Evolutionary conservation across 495 filamentous ascomycete species (phyloP), one percentile per base, ranked within the genome.

Genomic region (Penicillium bialowiezense): DNA sequence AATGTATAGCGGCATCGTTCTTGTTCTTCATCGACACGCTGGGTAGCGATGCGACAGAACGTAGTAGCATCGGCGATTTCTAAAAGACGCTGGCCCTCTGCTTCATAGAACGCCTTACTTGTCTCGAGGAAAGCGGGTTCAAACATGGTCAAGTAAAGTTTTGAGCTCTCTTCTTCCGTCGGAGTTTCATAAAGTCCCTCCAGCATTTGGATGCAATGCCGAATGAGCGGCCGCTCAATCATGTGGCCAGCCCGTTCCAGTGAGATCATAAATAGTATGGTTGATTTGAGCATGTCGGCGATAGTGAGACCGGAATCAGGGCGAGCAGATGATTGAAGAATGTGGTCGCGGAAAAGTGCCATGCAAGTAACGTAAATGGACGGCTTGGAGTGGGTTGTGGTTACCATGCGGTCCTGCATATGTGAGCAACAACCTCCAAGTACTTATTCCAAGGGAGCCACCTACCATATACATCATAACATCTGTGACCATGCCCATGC

Each of bases 401-500:
- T 85, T 64, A 86, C 86, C 12, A 89, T 81, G 20, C 92, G 88
- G 53, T 99, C 93, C 82, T 77, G 32, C 14, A 20, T 10, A 38
- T 12, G 15, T 2, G 54, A 42, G 40, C 21, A 62, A 37, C 21
- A 44, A 10, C n/a, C n/a, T n/a, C n/a, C n/a, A n/a, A n/a, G n/a
- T n/a, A n/a, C n/a, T n/a, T 33, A 28, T 7, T 24, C 35, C 23
- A 31, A n/a, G 5, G 3, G 8, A 42, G 38, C 20, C 20, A 21
- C 83, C 48, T 61, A 89, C 86, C 80, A 99, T 91, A 56, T 99
- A 99, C 91, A 99, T 97, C 29, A 97, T 69, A 26, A 99, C 89
- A 63, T 99, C 95, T 9, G 92, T 93, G 35, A 89, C 85, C 95
- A 99, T 97, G 54, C 89, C 89, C 91, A 97, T 96, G 45, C 87